phyloP scores from a whole-genome alignment of 805 yeast genomes.

The Blastobotrys terrestris region DNA sequence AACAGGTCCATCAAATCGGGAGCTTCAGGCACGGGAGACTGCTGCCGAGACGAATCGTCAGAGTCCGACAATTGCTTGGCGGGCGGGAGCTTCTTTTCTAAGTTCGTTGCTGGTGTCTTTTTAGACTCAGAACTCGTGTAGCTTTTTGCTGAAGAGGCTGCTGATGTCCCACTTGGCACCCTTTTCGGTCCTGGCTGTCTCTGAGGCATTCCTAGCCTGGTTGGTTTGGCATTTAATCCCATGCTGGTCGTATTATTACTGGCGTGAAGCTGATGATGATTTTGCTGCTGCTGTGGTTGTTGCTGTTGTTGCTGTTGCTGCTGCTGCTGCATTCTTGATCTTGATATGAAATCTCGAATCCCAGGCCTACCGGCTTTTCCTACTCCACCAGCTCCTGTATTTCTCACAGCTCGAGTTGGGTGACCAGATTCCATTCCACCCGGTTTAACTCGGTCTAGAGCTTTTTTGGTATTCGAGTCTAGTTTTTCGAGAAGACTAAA shows the following conservation, averaged over 20 bases:
- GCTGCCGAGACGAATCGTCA: not conserved
- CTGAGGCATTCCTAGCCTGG: not conserved
- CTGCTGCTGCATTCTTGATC: conserved; percentile 6
- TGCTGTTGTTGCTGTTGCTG: not conserved
- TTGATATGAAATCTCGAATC: conserved; percentile 17
- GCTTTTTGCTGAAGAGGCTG: not conserved
- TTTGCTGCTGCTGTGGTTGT: not conserved
- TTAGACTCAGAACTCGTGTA: not conserved
- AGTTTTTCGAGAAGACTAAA: conserved; percentile 29
- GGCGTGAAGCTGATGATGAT: not conserved
- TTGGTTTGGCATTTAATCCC: not conserved
- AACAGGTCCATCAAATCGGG: conserved; percentile 18
- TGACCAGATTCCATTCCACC: conserved; percentile 2
- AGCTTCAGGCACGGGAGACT: not conserved
- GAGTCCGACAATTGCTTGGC: not conserved
- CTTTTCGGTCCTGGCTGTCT: conserved; percentile 1
- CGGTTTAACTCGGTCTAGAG: conserved; percentile 57
- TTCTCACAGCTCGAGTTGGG: not conserved
- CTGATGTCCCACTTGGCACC: not conserved
- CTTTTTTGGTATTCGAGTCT: conserved; percentile 46
- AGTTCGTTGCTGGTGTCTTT: not conserved
- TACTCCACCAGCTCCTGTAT: not conserved
- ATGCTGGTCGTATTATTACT: not conserved
- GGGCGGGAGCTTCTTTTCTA: not conserved
- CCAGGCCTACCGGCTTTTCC: conserved; percentile 6